Conservation (phyloP, 164 flowering plant genomes). For the Vitis riparia region DNA sequence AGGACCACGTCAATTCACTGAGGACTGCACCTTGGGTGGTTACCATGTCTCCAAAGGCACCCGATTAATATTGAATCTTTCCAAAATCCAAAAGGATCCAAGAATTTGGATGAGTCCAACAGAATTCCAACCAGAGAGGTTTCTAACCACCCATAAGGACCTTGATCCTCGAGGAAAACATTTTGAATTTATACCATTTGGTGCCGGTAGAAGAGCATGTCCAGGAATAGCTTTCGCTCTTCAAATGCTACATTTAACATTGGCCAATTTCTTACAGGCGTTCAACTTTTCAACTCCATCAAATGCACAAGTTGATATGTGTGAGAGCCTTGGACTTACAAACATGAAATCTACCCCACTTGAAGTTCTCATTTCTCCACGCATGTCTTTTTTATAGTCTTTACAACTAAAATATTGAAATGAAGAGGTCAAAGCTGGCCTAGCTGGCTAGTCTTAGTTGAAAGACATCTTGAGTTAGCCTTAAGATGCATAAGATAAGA, state of each 20-base stretch:
- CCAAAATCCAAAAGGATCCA: constrained; percentile 22
- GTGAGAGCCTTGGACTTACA: background rate
- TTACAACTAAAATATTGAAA: too few species aligned
- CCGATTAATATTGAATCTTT: constrained; percentile 9
- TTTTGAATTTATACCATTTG: background rate
- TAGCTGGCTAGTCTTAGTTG: too few species aligned
- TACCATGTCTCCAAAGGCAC: constrained; percentile 22
- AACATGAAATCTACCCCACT: background rate
- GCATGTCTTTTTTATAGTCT: too few species aligned
- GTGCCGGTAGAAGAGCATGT: background rate
- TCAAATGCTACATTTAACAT: background rate
- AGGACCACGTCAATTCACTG: background rate
- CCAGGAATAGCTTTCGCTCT: background rate
- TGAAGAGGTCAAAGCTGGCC: too few species aligned
- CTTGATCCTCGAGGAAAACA: constrained; percentile 28
- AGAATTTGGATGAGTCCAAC: constrained; percentile 22
- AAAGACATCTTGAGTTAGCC: too few species aligned
- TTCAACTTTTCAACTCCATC: background rate
- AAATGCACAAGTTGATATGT: background rate
- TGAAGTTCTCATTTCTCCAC: too few species aligned
- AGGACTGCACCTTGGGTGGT: constrained; percentile 20
- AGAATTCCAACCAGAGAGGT: constrained; percentile 36
- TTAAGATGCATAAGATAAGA: too few species aligned
- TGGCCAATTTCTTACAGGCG: background rate
- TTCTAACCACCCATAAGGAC: constrained; percentile 15